Conservation (phyloP, 2,329 filamentous ascomycete species). For the Pezicula rhizophila region DNA sequence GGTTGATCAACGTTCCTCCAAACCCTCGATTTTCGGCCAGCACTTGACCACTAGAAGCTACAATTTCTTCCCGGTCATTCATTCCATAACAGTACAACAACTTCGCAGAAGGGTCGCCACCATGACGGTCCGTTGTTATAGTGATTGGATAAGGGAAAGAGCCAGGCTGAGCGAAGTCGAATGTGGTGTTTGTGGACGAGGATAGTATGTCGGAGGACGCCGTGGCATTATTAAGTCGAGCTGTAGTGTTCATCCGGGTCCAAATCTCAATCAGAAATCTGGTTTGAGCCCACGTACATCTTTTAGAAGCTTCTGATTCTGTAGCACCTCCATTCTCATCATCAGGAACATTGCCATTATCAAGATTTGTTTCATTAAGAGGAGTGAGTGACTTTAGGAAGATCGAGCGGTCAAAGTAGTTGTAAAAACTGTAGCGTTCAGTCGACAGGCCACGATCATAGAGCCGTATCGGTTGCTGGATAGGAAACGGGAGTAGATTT, state of each 20-base stretch:
- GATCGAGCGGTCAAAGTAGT: slow-evolving; percentile 81
- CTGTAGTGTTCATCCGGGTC: slow-evolving; percentile 45
- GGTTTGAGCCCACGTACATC: slow-evolving; percentile 55
- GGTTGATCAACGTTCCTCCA: slow-evolving; percentile 49
- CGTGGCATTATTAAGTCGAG: slow-evolving; percentile 32
- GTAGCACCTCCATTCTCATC: slow-evolving; percentile 51
- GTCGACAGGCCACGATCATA: slow-evolving; percentile 75
- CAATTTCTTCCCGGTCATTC: slow-evolving; percentile 39
- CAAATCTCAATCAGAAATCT: slow-evolving; percentile 61
- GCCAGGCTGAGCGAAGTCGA: slow-evolving; percentile 36
- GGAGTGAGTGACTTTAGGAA: slow-evolving; percentile 61
- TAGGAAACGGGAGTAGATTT: slow-evolving; percentile 62
- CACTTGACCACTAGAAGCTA: slow-evolving; percentile 36
- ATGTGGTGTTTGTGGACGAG: slow-evolving; percentile 19
- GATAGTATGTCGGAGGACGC: neutral
- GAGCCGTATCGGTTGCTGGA: slow-evolving; percentile 73
- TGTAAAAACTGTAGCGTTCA: slow-evolving; percentile 93
- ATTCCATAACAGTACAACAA: slow-evolving; percentile 49
- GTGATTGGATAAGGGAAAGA: slow-evolving; percentile 61
- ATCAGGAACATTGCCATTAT: slow-evolving; percentile 35
- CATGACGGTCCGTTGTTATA: slow-evolving; percentile 55
- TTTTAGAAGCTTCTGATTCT: slow-evolving; percentile 45
- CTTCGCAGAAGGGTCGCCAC: slow-evolving; percentile 47
- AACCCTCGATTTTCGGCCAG: slow-evolving; percentile 44
- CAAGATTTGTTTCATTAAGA: slow-evolving; percentile 36